phyloP scores from a whole-genome alignment of 805 yeast genomes.

The Saturnispora serradocipensis region DNA sequence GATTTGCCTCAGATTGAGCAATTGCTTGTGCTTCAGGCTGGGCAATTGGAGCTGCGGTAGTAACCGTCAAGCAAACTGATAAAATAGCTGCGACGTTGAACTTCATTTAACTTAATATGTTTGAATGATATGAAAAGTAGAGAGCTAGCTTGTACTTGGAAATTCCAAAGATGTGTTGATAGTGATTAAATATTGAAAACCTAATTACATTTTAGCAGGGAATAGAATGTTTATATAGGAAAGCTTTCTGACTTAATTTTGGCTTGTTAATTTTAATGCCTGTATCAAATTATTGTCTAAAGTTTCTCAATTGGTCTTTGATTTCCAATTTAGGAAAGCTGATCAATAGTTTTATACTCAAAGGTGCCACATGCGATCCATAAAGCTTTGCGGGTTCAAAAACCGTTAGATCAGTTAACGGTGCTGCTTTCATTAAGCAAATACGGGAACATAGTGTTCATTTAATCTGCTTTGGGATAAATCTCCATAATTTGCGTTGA shows the following conservation, averaged over 20 bases:
- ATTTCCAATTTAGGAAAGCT: not conserved
- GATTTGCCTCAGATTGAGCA: not conserved
- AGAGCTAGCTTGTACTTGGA: not conserved
- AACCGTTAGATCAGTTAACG: not conserved
- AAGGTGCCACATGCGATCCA: not conserved
- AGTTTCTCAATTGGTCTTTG: not conserved
- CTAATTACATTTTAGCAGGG: not conserved
- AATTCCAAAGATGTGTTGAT: not conserved
- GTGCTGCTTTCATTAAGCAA: not conserved
- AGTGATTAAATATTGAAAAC: not conserved
- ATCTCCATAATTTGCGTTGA: not conserved
- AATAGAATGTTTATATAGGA: not conserved
- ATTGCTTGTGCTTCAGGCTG: constrained; percentile 4
- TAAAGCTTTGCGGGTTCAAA: not conserved
- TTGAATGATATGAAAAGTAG: not conserved
- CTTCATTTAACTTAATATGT: not conserved
- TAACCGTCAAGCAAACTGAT: not conserved
- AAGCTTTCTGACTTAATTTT: not conserved
- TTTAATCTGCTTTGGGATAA: not conserved
- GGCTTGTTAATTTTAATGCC: not conserved
- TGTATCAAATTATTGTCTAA: not conserved
- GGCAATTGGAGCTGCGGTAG: constrained; percentile 5
- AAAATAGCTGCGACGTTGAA: constrained; percentile 4
- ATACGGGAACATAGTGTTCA: not conserved
- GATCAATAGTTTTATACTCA: not conserved